These are phyloP conservation scores for Termitomyces sp. DNA, from an alignment of 768 basidiomycete genomes.

Conservation along the genomic window DNA sequence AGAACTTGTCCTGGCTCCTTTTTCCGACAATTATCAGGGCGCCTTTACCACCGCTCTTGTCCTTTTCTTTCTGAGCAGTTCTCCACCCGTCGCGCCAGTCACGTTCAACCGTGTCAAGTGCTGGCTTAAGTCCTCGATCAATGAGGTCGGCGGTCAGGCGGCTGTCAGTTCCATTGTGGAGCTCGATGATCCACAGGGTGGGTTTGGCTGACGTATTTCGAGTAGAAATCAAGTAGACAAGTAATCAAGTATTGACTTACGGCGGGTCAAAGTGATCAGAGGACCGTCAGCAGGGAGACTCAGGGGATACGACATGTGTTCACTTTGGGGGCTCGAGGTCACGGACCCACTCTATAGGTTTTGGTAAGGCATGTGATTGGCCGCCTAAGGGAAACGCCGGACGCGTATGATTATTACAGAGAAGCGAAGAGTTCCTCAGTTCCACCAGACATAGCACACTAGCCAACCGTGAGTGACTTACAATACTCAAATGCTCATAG, in stretches of 20 bases:
- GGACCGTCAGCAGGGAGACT: slow-evolving; percentile 45
- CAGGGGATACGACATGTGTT: slow-evolving; percentile 40
- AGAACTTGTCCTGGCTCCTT: slow-evolving; percentile 79
- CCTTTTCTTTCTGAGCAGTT: slow-evolving; percentile 33
- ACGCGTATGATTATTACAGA: no score
- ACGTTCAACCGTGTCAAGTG: slow-evolving; percentile 66
- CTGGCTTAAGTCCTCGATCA: slow-evolving; percentile 57
- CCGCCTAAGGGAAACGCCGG: not conserved
- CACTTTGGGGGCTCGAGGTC: not conserved
- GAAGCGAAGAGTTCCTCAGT: no score
- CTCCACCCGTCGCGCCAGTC: slow-evolving; percentile 62
- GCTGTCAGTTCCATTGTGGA: slow-evolving; percentile 75
- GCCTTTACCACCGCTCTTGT: slow-evolving; percentile 54
- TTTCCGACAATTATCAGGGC: slow-evolving; percentile 76
- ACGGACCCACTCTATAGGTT: not conserved
- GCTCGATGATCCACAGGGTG: slow-evolving; percentile 70
- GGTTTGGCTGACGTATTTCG: slow-evolving; percentile 40
- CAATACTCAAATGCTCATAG: no score
- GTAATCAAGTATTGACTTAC: slow-evolving; percentile 29
- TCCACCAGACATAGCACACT: no score
- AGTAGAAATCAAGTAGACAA: not conserved
- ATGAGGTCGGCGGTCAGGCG: slow-evolving; percentile 59
- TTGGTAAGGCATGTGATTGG: slow-evolving; percentile 19
- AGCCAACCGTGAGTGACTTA: no score
- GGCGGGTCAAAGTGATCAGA: slow-evolving; percentile 63